Percentiles rank a stretch among this genome's conserved stretches.
Evolutionary conservation across 768 basidiomycete species (phyloP).

Genomic region (Megacollybia marginata): DNA sequence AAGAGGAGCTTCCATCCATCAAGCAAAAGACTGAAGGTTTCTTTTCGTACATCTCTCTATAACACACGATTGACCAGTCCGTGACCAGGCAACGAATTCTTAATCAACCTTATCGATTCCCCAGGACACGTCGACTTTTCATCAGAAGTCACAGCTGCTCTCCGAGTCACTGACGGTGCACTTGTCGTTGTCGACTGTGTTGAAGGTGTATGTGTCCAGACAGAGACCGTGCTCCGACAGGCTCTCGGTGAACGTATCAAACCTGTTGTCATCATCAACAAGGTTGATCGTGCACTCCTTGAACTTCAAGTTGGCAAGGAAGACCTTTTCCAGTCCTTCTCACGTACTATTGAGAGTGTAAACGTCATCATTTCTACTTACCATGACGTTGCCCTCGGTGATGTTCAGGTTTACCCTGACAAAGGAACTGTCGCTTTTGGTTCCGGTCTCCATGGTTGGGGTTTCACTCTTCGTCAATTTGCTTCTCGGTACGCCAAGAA

Average conservation of each 20-base stretch:
- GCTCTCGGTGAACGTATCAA: constrained; percentile 98
- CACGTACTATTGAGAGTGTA: constrained; percentile 92
- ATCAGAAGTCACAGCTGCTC: constrained; percentile 98
- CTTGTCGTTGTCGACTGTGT: constrained; percentile 99
- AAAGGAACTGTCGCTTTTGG: constrained; percentile 98
- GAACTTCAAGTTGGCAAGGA: constrained; percentile 98
- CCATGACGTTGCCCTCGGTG: constrained; percentile 88
- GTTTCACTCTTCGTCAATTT: constrained; percentile 97
- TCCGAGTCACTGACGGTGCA: constrained; percentile 99
- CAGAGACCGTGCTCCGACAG: constrained; percentile 98
- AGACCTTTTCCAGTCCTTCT: constrained; percentile 95
- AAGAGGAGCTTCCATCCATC: constrained; percentile 80
- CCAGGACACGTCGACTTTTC: constrained; percentile 99
- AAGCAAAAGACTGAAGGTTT: constrained; percentile 91
- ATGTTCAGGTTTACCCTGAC: constrained; percentile 98
- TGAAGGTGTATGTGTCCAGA: constrained; percentile 99
- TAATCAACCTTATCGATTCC: constrained; percentile 99
- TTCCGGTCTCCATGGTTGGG: constrained; percentile 99
- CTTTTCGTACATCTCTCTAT: constrained; percentile 15
- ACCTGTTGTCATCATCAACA: constrained; percentile 99
- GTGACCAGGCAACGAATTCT: constrained; percentile 77
- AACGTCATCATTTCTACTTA: constrained; percentile 99
- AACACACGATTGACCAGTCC: neutral
- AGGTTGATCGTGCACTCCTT: constrained; percentile 98
- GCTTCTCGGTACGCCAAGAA: constrained; percentile 93